Evolutionary conservation across 768 basidiomycete species (phyloP), one percentile per base, ranked within the genome.

Genomic region (Paxillus involutus): DNA sequence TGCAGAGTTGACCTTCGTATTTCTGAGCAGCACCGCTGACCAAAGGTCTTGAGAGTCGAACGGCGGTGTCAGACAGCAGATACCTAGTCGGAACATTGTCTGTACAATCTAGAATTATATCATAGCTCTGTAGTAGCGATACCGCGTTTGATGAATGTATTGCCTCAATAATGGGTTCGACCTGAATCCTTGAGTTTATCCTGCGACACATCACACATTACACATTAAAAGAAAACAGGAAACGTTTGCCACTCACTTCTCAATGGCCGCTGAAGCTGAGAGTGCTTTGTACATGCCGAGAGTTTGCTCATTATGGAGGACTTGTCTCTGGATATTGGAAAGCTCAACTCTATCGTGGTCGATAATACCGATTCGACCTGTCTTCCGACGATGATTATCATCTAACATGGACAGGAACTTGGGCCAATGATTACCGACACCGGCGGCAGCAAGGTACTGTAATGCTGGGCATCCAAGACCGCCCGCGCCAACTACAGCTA

Each of bases 381-480:
- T n/a, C 49, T 48, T 36, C 32, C 24, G 17, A 36, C 45, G 44
- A 46, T 62, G 43, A 59, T 50, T 47, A 49, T 14, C 14, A 19
- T 44, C 17, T 36, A 44, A 41, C 24, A 40, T 17, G 16, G 14
- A 42, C 49, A 44, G 16, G 12, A 37, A 53, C 21, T 21, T 21
- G 21, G 33, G 49, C 24, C 47, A 42, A 29, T 42, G 65, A 87
- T 59, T 62, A 91, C 96, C 96, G 54, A 98, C 80, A 24, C 97
- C 97, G 13, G 92, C 89, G 7, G 93, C 91, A 4, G 85, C 92
- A 11, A 99, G 83, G 70, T 98, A 97, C 65, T 97, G 93, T 44
- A 99, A 77, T 39, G 91, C 92, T 44, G 97, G 94, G 69, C 97
- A 98, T 11, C 97, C 97, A 12, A 99, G 78, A 9, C 97, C 97